These are phyloP conservation scores for Ramularia collo-cygni DNA, from an alignment of 2,329 filamentous ascomycete species.

Conservation along the genomic window DNA sequence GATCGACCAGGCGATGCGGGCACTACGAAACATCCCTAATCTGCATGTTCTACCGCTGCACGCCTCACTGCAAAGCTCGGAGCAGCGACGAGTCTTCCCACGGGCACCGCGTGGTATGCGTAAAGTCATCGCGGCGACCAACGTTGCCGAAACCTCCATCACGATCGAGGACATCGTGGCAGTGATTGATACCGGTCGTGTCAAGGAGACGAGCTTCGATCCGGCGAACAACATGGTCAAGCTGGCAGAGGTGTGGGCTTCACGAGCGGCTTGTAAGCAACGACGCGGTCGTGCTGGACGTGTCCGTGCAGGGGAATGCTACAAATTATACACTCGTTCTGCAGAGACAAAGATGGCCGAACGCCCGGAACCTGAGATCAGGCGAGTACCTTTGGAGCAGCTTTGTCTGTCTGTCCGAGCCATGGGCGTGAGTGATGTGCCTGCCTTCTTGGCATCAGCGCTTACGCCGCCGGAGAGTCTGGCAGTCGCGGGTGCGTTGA, in stretches of 20 bases:
- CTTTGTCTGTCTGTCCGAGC: slow-evolving; percentile 89
- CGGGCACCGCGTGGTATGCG: slow-evolving; percentile 69
- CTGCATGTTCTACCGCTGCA: slow-evolving; percentile 82
- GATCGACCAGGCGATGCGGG: slow-evolving; percentile 72
- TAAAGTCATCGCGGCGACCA: slow-evolving; percentile 91
- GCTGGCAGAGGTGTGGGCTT: slow-evolving; percentile 92
- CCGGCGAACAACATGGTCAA: slow-evolving; percentile 88
- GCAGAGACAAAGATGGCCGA: slow-evolving; percentile 80
- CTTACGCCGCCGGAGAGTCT: slow-evolving; percentile 80
- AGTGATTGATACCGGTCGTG: slow-evolving; percentile 88
- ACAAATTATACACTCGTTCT: slow-evolving; percentile 86
- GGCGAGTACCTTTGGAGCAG: slow-evolving; percentile 86
- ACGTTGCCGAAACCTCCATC: slow-evolving; percentile 96
- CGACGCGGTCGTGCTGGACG: slow-evolving; percentile 86
- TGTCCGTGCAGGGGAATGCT: slow-evolving; percentile 85
- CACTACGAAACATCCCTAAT: slow-evolving; percentile 56
- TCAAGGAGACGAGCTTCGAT: slow-evolving; percentile 96
- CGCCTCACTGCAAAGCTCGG: slow-evolving; percentile 79
- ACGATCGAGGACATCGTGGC: slow-evolving; percentile 96
- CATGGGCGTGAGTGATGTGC: slow-evolving; percentile 83
- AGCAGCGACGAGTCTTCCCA: slow-evolving; percentile 82
- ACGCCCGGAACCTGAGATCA: slow-evolving; percentile 87
- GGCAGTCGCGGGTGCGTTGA: slow-evolving; percentile 80
- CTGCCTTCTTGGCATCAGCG: slow-evolving; percentile 72
- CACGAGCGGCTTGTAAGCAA: slow-evolving; percentile 88